Conservation (phyloP, 192 early-diverging fungal genomes). For the Dissophora globulifera region DNA sequence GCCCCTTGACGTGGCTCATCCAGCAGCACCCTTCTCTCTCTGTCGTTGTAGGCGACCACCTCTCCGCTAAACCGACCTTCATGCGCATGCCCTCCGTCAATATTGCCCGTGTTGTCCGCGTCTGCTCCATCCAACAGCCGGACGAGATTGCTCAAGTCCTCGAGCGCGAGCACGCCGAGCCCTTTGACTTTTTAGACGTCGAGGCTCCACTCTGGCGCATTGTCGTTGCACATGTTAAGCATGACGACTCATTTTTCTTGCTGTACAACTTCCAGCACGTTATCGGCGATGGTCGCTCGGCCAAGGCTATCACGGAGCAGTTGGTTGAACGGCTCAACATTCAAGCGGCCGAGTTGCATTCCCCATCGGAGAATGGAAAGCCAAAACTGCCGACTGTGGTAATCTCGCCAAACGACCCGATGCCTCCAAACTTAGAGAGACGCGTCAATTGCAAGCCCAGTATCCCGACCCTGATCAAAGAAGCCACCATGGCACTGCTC, state of each 20-base stretch:
- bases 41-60: constrained; percentile 30
- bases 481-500: constrained; percentile 1
- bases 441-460: constrained; percentile 17
- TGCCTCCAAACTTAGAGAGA: constrained; percentile 14
- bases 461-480: constrained; percentile 8
- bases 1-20: constrained; percentile 34
- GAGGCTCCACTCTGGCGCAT: constrained; percentile 39
- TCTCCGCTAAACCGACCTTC: constrained; percentile 14
- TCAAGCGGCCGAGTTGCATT: constrained; percentile 10
- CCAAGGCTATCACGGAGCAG: constrained; percentile 14
- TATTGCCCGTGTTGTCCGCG: constrained; percentile 10
- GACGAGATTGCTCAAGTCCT: constrained; percentile 20
- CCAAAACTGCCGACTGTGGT: neutral
- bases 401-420: neutral
- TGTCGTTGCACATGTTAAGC: constrained; percentile 27
- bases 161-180: constrained; percentile 11
- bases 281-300: constrained; percentile 43
- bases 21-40: constrained; percentile 29
- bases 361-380: neutral
- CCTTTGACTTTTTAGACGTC: constrained; percentile 4
- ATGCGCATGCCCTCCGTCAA: constrained; percentile 23
- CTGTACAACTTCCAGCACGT: constrained; percentile 33
- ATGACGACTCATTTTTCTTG: constrained; percentile 26
- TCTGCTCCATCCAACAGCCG: neutral
- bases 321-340: constrained; percentile 33